phyloP scores from a whole-genome alignment of 805 yeast species.

The Alloascoidea africana region DNA sequence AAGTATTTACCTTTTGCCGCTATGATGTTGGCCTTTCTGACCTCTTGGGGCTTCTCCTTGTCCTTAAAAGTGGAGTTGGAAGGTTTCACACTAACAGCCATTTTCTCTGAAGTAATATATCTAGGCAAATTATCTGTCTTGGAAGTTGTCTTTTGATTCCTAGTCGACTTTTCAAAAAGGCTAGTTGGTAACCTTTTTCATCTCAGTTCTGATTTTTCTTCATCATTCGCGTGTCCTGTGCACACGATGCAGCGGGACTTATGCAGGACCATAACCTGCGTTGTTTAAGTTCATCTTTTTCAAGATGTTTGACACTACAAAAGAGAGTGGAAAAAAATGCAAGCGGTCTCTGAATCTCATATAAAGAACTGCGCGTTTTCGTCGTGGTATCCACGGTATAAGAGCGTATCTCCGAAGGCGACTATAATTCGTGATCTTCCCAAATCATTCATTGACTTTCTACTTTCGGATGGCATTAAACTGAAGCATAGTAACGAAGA shows the following conservation, averaged over 20 bases:
- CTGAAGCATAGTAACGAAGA: conserved; percentile 31
- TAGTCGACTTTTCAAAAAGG: conserved; percentile 11
- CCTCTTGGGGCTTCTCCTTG: conserved; percentile 91
- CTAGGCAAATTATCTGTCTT: not conserved
- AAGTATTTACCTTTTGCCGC: conserved; percentile 66
- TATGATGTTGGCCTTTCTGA: conserved; percentile 71
- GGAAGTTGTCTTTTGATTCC: not conserved
- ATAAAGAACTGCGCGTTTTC: conserved; percentile 39
- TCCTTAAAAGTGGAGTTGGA: conserved; percentile 84
- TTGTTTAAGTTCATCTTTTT: too few relatives aligned
- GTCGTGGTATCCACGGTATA: conserved; percentile 42
- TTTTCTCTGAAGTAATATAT: conserved; percentile 2
- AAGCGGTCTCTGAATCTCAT: too few relatives aligned
- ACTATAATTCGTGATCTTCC: conserved; percentile 45
- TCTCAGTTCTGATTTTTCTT: conserved; percentile 15
- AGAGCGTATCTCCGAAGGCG: conserved; percentile 31
- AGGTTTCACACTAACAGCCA: conserved; percentile 20
- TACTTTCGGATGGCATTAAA: conserved; percentile 52
- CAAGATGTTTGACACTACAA: too few relatives aligned
- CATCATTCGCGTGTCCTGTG: too few relatives aligned
- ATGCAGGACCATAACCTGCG: too few relatives aligned
- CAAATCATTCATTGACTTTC: conserved; percentile 36
- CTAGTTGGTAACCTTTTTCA: conserved; percentile 10
- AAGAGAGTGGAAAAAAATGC: too few relatives aligned
- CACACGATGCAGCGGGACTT: too few relatives aligned